Evolutionary conservation across 108 stramenopile species (phyloP).

Genomic region (Conticribra guillardii): DNA sequence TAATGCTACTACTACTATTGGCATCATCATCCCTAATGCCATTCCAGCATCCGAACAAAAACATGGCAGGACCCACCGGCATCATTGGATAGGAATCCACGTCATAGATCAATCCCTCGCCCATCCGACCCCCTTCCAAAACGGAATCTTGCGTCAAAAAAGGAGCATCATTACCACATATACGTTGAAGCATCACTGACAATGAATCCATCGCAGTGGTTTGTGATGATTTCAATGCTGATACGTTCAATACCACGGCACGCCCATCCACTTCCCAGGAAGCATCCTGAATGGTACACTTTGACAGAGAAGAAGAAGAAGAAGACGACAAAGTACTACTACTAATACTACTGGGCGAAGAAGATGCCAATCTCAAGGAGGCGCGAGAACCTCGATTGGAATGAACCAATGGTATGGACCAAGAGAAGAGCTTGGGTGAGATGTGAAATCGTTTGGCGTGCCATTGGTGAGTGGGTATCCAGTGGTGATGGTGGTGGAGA

Average conservation of each 20-base stretch:
- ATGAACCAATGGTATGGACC: constrained; percentile 75
- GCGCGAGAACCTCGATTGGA: constrained; percentile 78
- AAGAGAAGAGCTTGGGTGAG: constrained; percentile 46
- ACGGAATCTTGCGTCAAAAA: constrained; percentile 35
- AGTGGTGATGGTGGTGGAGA: constrained; percentile 21
- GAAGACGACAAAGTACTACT: too few species aligned
- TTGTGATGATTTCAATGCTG: constrained; percentile 1
- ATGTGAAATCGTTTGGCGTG: constrained; percentile 88
- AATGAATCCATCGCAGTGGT: constrained; percentile 10
- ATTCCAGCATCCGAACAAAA: constrained; percentile 27
- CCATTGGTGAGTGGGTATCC: constrained; percentile 86
- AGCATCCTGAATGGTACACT: constrained; percentile 68
- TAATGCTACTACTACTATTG: neutral
- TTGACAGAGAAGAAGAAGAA: constrained; percentile 29
- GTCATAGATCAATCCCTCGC: constrained; percentile 48
- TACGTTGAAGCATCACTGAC: constrained; percentile 17
- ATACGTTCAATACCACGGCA: constrained; percentile 24
- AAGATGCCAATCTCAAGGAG: constrained; percentile 60
- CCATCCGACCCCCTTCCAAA: constrained; percentile 17
- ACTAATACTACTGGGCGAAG: too few species aligned
- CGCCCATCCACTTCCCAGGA: constrained; percentile 60
- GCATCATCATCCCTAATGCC: neutral
- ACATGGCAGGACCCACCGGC: constrained; percentile 41
- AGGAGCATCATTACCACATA: constrained; percentile 32
- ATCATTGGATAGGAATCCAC: constrained; percentile 33